These are phyloP conservation scores for Mariannaea sp. DNA, from an alignment of 2,329 filamentous ascomycete genomes.

Conservation along the genomic window DNA sequence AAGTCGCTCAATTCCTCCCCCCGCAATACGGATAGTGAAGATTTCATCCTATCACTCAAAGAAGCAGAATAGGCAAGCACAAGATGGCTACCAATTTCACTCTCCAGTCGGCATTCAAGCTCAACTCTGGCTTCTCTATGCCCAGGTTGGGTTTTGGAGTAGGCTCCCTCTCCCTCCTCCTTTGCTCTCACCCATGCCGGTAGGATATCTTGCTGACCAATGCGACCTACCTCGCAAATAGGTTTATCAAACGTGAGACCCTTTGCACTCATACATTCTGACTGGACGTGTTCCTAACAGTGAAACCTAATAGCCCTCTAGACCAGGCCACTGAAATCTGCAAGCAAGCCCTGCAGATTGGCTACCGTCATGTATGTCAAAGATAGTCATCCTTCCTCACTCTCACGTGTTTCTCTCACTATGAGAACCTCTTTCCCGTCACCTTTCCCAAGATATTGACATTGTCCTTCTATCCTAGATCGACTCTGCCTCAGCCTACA, in stretches of 20 bases:
- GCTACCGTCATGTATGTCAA: slow-evolving; percentile 56
- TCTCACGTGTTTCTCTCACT: slow-evolving; percentile 19
- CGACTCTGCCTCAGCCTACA: slow-evolving; percentile 58
- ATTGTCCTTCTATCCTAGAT: slow-evolving; percentile 47
- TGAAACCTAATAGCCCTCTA: slow-evolving; percentile 33
- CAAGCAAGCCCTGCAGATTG: slow-evolving; percentile 53
- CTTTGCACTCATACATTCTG: slow-evolving; percentile 23
- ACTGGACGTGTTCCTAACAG: slow-evolving; percentile 9
- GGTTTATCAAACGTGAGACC: slow-evolving; percentile 58
- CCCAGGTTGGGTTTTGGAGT: slow-evolving; percentile 60
- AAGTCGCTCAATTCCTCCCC: too few relatives aligned
- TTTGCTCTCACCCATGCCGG: not conserved
- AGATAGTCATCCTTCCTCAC: too few relatives aligned
- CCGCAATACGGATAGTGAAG: too few relatives aligned
- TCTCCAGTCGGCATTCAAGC: slow-evolving; percentile 55
- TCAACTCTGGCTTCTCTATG: slow-evolving; percentile 59
- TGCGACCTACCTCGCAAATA: too few relatives aligned
- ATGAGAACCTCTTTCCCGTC: not conserved
- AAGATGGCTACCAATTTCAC: slow-evolving; percentile 54
- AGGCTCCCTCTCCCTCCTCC: slow-evolving; percentile 34
- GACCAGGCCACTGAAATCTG: slow-evolving; percentile 44
- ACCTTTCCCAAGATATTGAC: not conserved
- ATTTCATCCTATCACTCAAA: too few relatives aligned
- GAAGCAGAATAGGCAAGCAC: not conserved
- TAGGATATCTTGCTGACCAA: too few relatives aligned